phyloP scores from a whole-genome alignment of 2,329 filamentous ascomycete genomes.

The Hypoxylon sp. region DNA sequence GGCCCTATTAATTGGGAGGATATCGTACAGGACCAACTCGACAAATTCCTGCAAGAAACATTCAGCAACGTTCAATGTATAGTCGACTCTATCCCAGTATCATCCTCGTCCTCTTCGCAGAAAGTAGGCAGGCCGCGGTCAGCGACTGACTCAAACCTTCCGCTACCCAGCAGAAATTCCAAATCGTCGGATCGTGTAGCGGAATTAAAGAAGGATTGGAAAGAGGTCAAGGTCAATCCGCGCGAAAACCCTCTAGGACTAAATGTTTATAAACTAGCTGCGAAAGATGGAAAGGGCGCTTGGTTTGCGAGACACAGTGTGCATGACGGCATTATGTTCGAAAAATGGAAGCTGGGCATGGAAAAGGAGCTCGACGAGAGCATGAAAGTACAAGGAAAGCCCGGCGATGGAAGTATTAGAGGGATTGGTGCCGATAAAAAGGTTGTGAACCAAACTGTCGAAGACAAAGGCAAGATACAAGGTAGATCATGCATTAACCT shows the following conservation, averaged over 20 bases:
- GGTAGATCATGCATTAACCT: constrained; percentile 59
- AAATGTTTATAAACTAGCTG: constrained; percentile 82
- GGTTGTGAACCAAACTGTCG: constrained; percentile 73
- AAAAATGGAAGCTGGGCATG: constrained; percentile 82
- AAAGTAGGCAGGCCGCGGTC: constrained; percentile 66
- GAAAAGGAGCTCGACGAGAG: constrained; percentile 85
- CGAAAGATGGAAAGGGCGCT: constrained; percentile 84
- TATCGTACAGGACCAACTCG: constrained; percentile 62
- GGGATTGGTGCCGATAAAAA: constrained; percentile 87
- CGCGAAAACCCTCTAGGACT: constrained; percentile 84
- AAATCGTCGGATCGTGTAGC: constrained; percentile 67
- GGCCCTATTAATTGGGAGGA: constrained; percentile 65
- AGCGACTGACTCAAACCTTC: constrained; percentile 68
- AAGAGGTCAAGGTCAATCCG: constrained; percentile 80
- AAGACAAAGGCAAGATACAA: constrained; percentile 74
- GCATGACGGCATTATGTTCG: constrained; percentile 83
- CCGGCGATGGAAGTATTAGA: constrained; percentile 81
- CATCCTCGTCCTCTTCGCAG: constrained; percentile 59
- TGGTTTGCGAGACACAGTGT: constrained; percentile 93
- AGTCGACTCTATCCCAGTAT: constrained; percentile 80
- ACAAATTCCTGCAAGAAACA: constrained; percentile 69
- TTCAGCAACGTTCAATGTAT: constrained; percentile 79
- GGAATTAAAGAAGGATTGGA: constrained; percentile 86
- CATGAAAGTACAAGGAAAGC: constrained; percentile 77
- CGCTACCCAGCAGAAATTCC: constrained; percentile 60